Evolutionary conservation across 176 grass and related monocot genomes (phyloP).

Genomic region (Hordeum marinum): DNA sequence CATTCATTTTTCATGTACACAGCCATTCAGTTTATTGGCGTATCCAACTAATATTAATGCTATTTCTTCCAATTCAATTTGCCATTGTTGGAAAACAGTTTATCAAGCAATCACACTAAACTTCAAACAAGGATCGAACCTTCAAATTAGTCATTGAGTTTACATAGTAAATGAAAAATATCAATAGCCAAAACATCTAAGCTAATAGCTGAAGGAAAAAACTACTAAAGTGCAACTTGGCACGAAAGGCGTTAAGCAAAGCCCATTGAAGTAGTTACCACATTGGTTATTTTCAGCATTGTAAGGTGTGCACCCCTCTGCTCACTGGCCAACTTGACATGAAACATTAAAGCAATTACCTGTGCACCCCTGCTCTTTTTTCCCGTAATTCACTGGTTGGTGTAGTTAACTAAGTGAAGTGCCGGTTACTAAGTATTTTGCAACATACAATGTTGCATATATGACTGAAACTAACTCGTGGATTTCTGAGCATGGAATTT

Average conservation of each 20-base stretch:
- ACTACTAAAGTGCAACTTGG: not conserved
- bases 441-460: not conserved
- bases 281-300: too few relatives aligned
- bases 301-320: too few relatives aligned
- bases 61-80: not conserved
- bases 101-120: not conserved
- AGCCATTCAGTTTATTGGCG: not conserved
- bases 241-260: not conserved
- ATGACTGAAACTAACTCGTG: not conserved
- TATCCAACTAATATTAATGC: not conserved
- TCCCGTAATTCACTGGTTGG: not conserved
- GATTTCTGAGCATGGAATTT: too few relatives aligned
- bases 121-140: not conserved
- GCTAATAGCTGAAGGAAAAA: not conserved
- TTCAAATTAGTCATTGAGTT: not conserved
- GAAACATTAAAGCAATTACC: not conserved
- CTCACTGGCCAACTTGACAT: not conserved
- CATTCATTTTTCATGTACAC: not conserved
- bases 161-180: not conserved
- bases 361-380: not conserved
- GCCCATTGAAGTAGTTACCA: too few relatives aligned
- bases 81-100: not conserved
- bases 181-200: not conserved
- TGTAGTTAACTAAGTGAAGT: not conserved
- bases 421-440: not conserved